Conservation (phyloP, 257 asterid genomes). For the Avicennia marina region DNA sequence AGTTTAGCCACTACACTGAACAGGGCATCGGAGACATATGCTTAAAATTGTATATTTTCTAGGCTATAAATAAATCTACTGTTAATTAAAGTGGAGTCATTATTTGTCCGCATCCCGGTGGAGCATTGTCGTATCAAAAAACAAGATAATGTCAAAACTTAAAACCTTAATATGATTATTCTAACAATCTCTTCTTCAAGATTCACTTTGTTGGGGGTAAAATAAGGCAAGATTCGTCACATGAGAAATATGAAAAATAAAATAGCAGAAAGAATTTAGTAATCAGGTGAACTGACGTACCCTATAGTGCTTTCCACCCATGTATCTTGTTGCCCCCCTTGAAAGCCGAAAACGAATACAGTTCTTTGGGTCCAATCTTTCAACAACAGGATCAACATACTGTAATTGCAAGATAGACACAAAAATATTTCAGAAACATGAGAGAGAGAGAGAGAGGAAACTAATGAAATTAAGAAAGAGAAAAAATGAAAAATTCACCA, state of each 20-base stretch:
- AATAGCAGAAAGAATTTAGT: constrained; percentile 1
- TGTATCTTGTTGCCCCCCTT: constrained; percentile 73
- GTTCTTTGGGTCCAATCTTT: constrained; percentile 68
- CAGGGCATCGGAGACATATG: too few relatives aligned
- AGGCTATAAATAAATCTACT: too few relatives aligned
- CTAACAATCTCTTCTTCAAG: neutral
- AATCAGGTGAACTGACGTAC: constrained; percentile 35
- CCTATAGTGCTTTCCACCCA: constrained; percentile 77
- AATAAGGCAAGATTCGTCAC: neutral
- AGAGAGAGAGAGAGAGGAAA: neutral
- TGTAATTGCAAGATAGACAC: constrained; percentile 30
- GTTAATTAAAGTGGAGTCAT: too few relatives aligned
- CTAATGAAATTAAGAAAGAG: too few relatives aligned
- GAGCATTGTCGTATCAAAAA: neutral
- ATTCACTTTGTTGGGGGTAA: neutral
- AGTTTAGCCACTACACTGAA: too few relatives aligned
- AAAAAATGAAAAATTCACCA: too few relatives aligned
- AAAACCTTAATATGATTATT: neutral
- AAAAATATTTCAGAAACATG: constrained; percentile 8
- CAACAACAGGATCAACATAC: constrained; percentile 81
- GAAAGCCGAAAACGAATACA: constrained; percentile 64
- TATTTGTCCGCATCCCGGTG: too few relatives aligned
- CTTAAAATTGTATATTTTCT: too few relatives aligned
- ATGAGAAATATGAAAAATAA: constrained; percentile 3
- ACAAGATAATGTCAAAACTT: neutral